Evolutionary conservation across 2,329 filamentous ascomycete genomes (phyloP).

Genomic region (Exophiala calicioides): DNA sequence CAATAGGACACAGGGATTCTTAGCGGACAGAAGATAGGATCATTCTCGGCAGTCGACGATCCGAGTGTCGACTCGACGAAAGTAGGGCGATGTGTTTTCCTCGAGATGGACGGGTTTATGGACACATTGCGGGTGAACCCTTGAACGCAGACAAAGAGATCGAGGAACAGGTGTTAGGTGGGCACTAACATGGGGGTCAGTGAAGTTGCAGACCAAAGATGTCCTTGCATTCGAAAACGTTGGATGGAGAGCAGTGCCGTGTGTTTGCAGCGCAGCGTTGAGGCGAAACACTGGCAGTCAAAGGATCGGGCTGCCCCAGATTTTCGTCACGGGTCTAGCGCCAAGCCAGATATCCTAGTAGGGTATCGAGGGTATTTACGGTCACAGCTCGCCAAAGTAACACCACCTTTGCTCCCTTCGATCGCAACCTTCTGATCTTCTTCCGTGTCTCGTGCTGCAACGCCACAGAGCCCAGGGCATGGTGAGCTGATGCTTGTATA

Average conservation of each 20-base stretch:
- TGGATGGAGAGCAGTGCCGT: background rate
- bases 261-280: no score
- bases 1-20: constrained; percentile 2
- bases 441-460: constrained; percentile 2
- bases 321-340: background rate
- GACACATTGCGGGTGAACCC: constrained; percentile 5
- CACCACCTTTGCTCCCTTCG: background rate
- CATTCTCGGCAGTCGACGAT: constrained; percentile 21
- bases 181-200: background rate
- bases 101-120: constrained; percentile 3
- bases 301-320: background rate
- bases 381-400: background rate
- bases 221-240: background rate
- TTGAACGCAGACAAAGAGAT: background rate
- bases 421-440: no score
- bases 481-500: no score
- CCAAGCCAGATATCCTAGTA: no score
- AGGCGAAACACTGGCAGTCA: no score
- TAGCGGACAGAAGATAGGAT: constrained; percentile 7
- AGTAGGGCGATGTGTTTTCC: constrained; percentile 13
- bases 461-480: no score
- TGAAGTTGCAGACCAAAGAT: background rate
- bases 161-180: background rate
- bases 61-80: constrained; percentile 16
- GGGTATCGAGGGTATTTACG: no score